Evolutionary conservation across 306 rosid species (phyloP).

Genomic region (Erythrophleum fordii): DNA sequence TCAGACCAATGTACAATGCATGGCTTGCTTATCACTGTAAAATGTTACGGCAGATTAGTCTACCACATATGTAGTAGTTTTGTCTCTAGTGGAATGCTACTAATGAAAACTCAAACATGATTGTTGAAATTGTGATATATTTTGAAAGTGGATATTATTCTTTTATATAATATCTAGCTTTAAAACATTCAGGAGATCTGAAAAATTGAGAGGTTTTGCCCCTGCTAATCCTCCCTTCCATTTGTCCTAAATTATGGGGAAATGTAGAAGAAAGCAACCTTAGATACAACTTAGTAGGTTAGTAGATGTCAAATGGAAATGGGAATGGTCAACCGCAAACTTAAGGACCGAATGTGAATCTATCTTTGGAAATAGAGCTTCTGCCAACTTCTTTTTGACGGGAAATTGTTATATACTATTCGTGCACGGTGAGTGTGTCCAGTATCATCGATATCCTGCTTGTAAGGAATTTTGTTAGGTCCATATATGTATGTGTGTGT

Average conservation of each 20-base stretch:
- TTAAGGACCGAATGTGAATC: not conserved
- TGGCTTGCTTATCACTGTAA: slow-evolving; percentile 14
- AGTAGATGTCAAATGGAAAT: not conserved
- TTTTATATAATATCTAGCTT: not conserved
- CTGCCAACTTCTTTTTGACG: not conserved
- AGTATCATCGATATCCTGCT: not conserved
- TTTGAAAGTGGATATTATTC: slow-evolving; percentile 23
- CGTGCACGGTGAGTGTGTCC: not conserved
- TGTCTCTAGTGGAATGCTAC: not conserved
- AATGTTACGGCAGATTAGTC: not conserved
- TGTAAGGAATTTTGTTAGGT: too few species aligned
- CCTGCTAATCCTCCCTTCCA: not conserved
- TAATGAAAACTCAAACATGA: slow-evolving; percentile 20
- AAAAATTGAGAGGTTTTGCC: not conserved
- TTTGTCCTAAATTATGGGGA: not conserved
- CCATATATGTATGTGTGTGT: too few species aligned
- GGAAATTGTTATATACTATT: not conserved
- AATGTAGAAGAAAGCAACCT: not conserved
- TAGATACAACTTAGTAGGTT: not conserved
- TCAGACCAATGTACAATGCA: slow-evolving; percentile 29
- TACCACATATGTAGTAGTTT: not conserved
- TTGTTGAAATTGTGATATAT: slow-evolving; percentile 33
- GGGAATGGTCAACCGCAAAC: not conserved
- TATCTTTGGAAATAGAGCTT: not conserved
- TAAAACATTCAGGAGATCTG: not conserved